Percentiles rank a stretch among this genome's conserved stretches.
Conservation (phyloP, 2,329 filamentous ascomycete genomes). For the Chrysoporthe deuterocubensis region DNA sequence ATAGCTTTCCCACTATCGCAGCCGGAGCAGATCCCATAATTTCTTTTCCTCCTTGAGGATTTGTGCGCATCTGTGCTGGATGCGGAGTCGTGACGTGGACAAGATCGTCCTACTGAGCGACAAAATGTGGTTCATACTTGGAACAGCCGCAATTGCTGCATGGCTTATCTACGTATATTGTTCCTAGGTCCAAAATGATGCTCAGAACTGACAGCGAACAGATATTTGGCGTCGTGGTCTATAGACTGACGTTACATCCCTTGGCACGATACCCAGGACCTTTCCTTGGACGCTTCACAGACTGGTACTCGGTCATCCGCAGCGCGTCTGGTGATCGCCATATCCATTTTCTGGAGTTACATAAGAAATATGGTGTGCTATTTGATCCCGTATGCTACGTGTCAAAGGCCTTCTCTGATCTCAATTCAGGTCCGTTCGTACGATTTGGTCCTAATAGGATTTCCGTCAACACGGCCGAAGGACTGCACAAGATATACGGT, state of each 20-base stretch:
- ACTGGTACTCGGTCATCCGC: neutral
- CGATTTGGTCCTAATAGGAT: constrained; percentile 14
- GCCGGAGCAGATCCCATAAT: no score
- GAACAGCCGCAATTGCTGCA: no score
- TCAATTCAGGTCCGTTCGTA: constrained; percentile 11
- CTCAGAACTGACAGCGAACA: no score
- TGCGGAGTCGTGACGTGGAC: no score
- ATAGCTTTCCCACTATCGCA: no score
- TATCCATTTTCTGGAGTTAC: neutral
- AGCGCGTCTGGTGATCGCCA: constrained; percentile 1
- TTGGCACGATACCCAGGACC: neutral
- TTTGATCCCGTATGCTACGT: neutral
- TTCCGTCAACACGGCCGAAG: constrained; percentile 13
- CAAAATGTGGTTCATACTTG: no score
- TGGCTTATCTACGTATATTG: no score
- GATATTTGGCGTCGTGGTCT: neutral
- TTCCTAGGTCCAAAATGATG: no score
- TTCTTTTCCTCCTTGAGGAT: no score
- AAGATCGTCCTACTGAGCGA: no score
- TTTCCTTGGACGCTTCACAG: neutral
- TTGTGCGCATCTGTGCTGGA: no score
- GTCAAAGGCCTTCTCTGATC: neutral
- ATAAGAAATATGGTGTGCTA: neutral
- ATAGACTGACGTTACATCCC: neutral
- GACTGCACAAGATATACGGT: constrained; percentile 16